Base-by-base conservation (phyloP, 192 early-diverging fungal species). In the Geosiphon pyriformis region DNA sequence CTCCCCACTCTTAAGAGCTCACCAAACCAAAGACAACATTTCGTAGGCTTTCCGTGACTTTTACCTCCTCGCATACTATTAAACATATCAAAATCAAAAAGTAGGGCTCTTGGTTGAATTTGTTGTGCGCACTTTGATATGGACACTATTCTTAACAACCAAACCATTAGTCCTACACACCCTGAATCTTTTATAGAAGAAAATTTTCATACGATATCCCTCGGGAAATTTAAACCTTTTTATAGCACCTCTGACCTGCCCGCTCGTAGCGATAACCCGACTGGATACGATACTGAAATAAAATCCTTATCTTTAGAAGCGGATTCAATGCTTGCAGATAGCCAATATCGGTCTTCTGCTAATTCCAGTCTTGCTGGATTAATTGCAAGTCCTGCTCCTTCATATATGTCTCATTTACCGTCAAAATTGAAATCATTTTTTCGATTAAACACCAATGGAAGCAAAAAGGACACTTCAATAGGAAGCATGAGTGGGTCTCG, bases 391-490 rank as follows among this genome's bases (percentile, higher is more conserved):
- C 71, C 75, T 27, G 75, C 75, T 11, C 75, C 75, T 18, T 76
- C 75, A 1, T 72, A 70, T 32, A 67, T 68, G 27, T 23, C 71
- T 1, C 71, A 72, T 23, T 54, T 79, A 48, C 77, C 74, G 30
- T 72, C 74, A 20, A 79, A 79, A 63, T 59, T 79, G 52, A 79
- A 71, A 56, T 66, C 72, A 0, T 72, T 79, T 52, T 79, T 79
- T 62, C 67, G 68, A 57, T 34, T 76, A 33, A 75, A 34, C 42
- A 63, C 7, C 10, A 8, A n/a, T 27, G 20, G 48, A 32, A 63
- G 20, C 10, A 67, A 70, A 30, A 58, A 57, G 30, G 31, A 54
- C n/a, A 48, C 31, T 34, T 48, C 59, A 2, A 35, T 55, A 20
- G 33, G 47, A 8, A 37, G 29, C 34, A 22, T 30, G 4, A 50